Base-by-base conservation (phyloP, 805 yeast species). In the Jamesozyma piceae region DNA sequence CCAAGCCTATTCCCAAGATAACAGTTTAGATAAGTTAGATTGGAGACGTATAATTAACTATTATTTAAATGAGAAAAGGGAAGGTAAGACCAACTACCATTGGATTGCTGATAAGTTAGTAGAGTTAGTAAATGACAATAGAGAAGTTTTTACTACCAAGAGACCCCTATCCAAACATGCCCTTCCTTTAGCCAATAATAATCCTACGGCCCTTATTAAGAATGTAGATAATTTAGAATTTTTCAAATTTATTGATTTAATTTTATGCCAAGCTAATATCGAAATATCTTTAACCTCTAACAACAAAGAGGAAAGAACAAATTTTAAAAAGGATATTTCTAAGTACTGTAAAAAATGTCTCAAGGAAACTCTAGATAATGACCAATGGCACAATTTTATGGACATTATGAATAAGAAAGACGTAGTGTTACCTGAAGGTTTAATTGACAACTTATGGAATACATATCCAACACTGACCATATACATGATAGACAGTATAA, bases 21-120 rank as follows among this genome's bases (percentile, higher is more conserved):
- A 52, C 6, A 17, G 35, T 11, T 40, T 31, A 15, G 26, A 20
- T 19, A 5, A 14, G 10, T 58, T 54, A 1, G 56, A 64, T n/a
- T 57, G 63, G 52, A 58, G 43, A 21, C 58, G 53, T 17, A 62
- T 66, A 1, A 56, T 67, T 3, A 69, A 69, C 9, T 67, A 73
- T 14, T 67, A 67, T 38, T 64, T 64, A 20, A 68, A 66, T 4
- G 70, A 68, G 26, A 67, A 78, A 17, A 41, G 27, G 17, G 26
- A 41, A 3, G 21, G 30, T 1, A 22, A n/a, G 15, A 19, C 22
- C 9, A 43, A 43, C 29, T 37, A 37, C 18, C 20, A 38, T 3
- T 38, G 35, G 35, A 29, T 42, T 14, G 21, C 27, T 9, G 31
- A 27, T 22, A 37, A 37, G 22, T 13, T 32, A 19, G 14, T 29